These are phyloP conservation scores for Oryza nivara DNA, from an alignment of 176 grass and related monocot species.

Conservation along the genomic window DNA sequence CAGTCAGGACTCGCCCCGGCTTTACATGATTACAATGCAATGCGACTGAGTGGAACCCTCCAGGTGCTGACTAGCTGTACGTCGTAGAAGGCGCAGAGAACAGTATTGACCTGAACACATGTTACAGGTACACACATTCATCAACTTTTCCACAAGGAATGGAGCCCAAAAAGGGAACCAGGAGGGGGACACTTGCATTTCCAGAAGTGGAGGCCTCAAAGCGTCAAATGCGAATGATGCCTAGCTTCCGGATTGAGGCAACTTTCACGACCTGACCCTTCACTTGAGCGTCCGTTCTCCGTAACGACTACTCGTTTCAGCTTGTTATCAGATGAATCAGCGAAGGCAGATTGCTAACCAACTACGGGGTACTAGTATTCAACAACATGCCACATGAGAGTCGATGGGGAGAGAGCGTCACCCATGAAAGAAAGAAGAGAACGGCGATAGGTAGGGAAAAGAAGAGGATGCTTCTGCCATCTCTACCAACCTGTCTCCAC, in stretches of 20 bases:
- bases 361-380: neutral
- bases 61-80: neutral
- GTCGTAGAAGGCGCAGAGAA: neutral
- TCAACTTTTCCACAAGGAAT: neutral
- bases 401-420: neutral
- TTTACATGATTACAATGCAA: too few relatives aligned
- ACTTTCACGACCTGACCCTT: constrained; percentile 41
- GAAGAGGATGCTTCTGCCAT: neutral
- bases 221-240: constrained; percentile 23
- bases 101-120: neutral
- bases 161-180: neutral
- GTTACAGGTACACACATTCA: neutral
- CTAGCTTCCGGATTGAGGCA: neutral
- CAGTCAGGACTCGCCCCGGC: too few relatives aligned
- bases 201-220: neutral
- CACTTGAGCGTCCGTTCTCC: neutral
- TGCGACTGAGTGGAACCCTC: neutral
- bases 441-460: neutral
- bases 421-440: neutral
- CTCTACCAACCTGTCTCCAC: constrained; percentile 50
- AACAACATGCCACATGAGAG: neutral
- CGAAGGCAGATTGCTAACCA: neutral
- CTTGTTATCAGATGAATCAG: neutral
- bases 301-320: neutral
- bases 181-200: neutral